Evolutionary conservation across 768 basidiomycete species (phyloP), one percentile per base, ranked within the genome.

Genomic region (Tylopilus cervinicoccineus): DNA sequence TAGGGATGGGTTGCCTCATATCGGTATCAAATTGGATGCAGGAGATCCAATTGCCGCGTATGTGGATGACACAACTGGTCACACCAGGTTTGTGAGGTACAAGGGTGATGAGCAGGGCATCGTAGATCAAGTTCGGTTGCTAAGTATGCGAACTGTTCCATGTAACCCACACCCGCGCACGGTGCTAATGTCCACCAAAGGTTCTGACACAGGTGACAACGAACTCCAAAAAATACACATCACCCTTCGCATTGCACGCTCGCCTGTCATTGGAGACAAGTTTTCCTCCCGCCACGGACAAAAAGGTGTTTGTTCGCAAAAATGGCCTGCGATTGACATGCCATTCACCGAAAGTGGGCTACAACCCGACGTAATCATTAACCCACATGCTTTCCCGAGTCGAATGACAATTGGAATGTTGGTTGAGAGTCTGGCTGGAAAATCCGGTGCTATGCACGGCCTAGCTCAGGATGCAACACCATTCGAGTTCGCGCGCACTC

Each of bases 331-430:
- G 16, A 71, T 96, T 57, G 96, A 99, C 65, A 97, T 99, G 96
- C 96, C 96, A 13, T 98, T 99, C 77, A 86, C 84, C 59, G 96
- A 99, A 73, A 95, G 91, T 49, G 96, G 96, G 14, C 93, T 99
- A 79, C 95, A 97, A 68, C 96, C 96, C 2, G 96, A 99, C 69
- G 83, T 99, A 42, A 98, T 99, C 67, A 98, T 99, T 75, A 99
- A 99, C 70, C 96, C 96, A 29, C 96, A 99, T 66, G 96, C 96
- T 14, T 99, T 99, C 76, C 96, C 96, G 2, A 89, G 86, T 76
- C 90, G 96, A 58, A 99, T 99, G 96, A 99, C 96, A 1, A 99
- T 99, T 59, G 96, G 96, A 50, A 99, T 99, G 96, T 84, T 99
- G 65, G 93, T 99, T 49, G 96, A 99, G 76, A 95, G 92, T 70